Base-by-base conservation (phyloP, 768 basidiomycete species). In the Chalciporus pseudorubinellus region DNA sequence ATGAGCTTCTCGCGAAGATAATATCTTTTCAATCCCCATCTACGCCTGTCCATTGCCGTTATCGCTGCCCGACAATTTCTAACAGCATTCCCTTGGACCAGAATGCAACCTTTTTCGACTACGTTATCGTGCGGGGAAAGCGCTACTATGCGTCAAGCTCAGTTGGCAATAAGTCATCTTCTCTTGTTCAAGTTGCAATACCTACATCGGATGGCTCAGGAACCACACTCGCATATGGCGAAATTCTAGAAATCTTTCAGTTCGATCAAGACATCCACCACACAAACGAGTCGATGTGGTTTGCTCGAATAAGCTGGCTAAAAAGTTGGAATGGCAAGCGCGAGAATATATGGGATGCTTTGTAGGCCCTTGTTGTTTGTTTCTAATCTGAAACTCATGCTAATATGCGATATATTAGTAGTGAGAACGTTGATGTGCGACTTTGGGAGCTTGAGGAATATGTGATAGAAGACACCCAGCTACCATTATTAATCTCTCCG, bases 381-480 rank as follows among this genome's bases (percentile, higher is more conserved):
- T 38, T 38, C 6, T 38, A 11, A 38, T 6, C 36, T 38, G 36
- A 38, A 38, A 6, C 13, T 38, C 11, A 38, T 38, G 36, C 18
- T 14, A 14, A 38, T 18, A n/a, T n/a, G n/a, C n/a, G n/a, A n/a
- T n/a, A n/a, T n/a, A n/a, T 9, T 49, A 16, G 7, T 22, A 49
- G 48, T 20, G 14, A 42, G 16, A 18, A 31, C 13, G 3, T 49
- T 2, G 29, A 26, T 21, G 48, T 49, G 14, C 22, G 12, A 5
- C 22, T 49, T 6, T 49, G 48, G 39, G 39, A 39, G 28, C 48
- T 49, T 42, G 39, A 29, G 28, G 48, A 49, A 41, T 49, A 49
- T 29, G 6, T 41, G 39, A 41, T 13, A 13, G n/a, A 13, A 39
- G 42, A n/a, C 22, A 24, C 21, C 0, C 40, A 42, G 19, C 28